Evolutionary conservation across 2,329 filamentous ascomycete genomes (phyloP).

Genomic region (Claviceps spartinae): DNA sequence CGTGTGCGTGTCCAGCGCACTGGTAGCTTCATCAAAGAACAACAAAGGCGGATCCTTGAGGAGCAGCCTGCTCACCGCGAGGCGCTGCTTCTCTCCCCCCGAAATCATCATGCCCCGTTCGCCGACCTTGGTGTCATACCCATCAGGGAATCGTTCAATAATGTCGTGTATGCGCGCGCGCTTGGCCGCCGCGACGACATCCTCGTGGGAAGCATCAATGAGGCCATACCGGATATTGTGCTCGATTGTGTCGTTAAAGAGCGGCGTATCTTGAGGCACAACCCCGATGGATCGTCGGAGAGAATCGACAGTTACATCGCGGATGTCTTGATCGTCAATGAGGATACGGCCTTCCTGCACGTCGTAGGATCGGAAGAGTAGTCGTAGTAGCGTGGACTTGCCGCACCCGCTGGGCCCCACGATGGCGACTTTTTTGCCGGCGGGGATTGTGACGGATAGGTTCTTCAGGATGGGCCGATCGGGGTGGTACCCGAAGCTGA

Average conservation of each 20-base stretch:
- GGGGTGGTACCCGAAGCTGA: slow-evolving; percentile 81
- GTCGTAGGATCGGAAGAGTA: slow-evolving; percentile 93
- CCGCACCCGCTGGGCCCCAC: slow-evolving; percentile 93
- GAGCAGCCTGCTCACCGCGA: slow-evolving; percentile 71
- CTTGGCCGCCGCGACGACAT: slow-evolving; percentile 64
- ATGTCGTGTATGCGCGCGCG: slow-evolving; percentile 77
- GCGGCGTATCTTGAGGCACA: slow-evolving; percentile 88
- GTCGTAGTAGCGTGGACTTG: slow-evolving; percentile 81
- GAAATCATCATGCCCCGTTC: slow-evolving; percentile 96
- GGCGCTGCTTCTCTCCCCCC: slow-evolving; percentile 82
- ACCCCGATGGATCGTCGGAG: slow-evolving; percentile 80
- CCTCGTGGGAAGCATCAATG: slow-evolving; percentile 58
- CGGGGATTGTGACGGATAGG: slow-evolving; percentile 76
- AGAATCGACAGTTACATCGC: slow-evolving; percentile 68
- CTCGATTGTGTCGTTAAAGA: slow-evolving; percentile 93
- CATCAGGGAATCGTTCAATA: slow-evolving; percentile 67
- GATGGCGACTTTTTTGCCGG: slow-evolving; percentile 89
- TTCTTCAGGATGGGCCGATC: slow-evolving; percentile 80
- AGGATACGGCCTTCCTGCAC: slow-evolving; percentile 72
- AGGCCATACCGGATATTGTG: slow-evolving; percentile 93
- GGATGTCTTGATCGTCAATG: slow-evolving; percentile 87
- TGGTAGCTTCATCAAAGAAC: slow-evolving; percentile 94
- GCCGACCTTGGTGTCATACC: slow-evolving; percentile 81
- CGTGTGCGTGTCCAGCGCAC: slow-evolving; percentile 82
- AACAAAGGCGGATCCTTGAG: slow-evolving; percentile 81